These are phyloP conservation scores for Tylopilus sp. DNA, from an alignment of 1,284 basidiomycete species.

Conservation along the genomic window DNA sequence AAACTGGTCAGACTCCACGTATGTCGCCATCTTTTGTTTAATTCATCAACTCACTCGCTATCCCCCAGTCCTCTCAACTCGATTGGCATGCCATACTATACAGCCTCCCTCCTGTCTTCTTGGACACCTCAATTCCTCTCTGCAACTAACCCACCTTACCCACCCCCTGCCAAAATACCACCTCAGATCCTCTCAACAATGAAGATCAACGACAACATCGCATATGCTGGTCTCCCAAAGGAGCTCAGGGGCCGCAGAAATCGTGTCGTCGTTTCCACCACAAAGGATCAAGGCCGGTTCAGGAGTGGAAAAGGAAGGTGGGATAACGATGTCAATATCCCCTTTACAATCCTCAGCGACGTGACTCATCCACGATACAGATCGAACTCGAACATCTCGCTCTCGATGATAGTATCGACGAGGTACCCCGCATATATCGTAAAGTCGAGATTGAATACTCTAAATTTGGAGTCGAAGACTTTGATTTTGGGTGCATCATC, in stretches of 20 bases:
- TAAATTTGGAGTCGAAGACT: constrained; percentile 98
- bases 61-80: constrained; percentile 74
- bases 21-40: constrained; percentile 27
- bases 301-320: constrained; percentile 72
- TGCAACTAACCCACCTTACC: constrained; percentile 47
- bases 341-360: background rate
- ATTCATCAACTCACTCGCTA: background rate
- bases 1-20: constrained; percentile 82
- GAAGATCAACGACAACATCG: constrained; percentile 85
- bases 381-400: constrained; percentile 49
- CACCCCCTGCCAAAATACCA: constrained; percentile 78
- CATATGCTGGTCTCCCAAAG: constrained; percentile 83
- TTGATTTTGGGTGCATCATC: constrained; percentile 83
- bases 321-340: constrained; percentile 38
- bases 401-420: constrained; percentile 50
- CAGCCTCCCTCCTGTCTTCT: constrained; percentile 75
- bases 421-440: constrained; percentile 83
- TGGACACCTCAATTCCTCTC: constrained; percentile 60
- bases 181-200: constrained; percentile 73
- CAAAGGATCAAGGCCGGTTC: constrained; percentile 69
- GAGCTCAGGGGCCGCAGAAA: constrained; percentile 85
- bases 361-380: constrained; percentile 30
- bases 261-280: constrained; percentile 51
- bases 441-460: constrained; percentile 98
- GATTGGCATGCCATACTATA: constrained; percentile 90